Base-by-base conservation (phyloP, 805 yeast species). In the Peterozyma xylosa region DNA sequence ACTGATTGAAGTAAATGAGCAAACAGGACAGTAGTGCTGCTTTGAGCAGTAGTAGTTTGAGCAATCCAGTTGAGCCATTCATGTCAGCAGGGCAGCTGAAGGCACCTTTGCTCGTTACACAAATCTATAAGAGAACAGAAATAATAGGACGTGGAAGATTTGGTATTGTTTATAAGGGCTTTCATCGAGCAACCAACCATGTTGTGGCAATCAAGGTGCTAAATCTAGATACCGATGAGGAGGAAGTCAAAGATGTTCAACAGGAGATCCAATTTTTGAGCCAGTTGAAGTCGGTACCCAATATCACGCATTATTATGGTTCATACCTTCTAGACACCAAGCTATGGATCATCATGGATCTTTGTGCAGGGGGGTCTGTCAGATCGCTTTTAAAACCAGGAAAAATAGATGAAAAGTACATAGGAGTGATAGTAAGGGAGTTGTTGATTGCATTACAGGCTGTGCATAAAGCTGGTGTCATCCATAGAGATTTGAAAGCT, bases 311-410 rank as follows among this genome's bases (percentile, higher is more conserved):
- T 50, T 93, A 93, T 63, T 86, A 85, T 57, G 97, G 96, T 0
- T 84, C 95, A 0, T 83, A 84, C 51, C 64, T 95, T 29, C 78
- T 81, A 49, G 97, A 91, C 39, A 84, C 96, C n/a, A 82, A 86
- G 55, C 70, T 93, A 33, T 93, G 99, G 98, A 90, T 93, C 59
- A 80, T 93, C 46, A 93, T 93, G 97, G 99, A 93, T 57, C 79
- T 86, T 56, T 91, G 98, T 63, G 93, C 96, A 1, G 99, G 99
- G 13, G 99, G 99, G 0, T 85, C 96, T 1, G 77, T 87, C 45
- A 73, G 99, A 49, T 86, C 96, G 2, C 67, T 93, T 38, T 64
- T 91, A 46, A 78, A 82, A 55, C 89, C 97, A 0, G 99, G 99
- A 0, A 78, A 76, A 33, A 73, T 95, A 35, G 96, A 89, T 48